Evolutionary conservation across 805 yeast genomes (phyloP), one percentile per base, ranked within the genome.

Genomic region (Metahyphopichia silvanorum): DNA sequence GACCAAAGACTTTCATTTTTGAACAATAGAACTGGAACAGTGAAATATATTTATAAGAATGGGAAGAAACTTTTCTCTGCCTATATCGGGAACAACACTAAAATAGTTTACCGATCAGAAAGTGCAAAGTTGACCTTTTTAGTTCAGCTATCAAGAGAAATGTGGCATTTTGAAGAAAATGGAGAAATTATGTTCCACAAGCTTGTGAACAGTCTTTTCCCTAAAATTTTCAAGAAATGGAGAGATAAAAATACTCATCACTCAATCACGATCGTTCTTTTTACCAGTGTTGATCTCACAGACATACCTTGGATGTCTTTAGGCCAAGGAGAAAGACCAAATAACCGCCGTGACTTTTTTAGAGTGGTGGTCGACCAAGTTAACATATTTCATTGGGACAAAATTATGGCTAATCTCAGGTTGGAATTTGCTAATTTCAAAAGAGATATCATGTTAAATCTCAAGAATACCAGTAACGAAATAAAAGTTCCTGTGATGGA

Each of bases 151-250:
- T 85, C 97, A 1, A 74, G 83, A 24, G 99, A 93, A 50, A 93
- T 93, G 97, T 93, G 97, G 94, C 87, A 88, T 55, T 93, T 93
- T 57, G 98, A 93, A 57, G 96, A 89, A 50, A 84, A 84, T 43
- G 98, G 98, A 2, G 97, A 91, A 51, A 84, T 89, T 33, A 76
- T 87, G 76, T 91, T 91, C 55, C 91, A 89, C 55, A 86, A 88
- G 57, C 76, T 93, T 46, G 87, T 93, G 28, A 89, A 91, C 53
- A 84, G 94, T n/a, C 67, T 91, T 31, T 79, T 93, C 34, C 99
- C 99, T 0, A 82, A 81, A 38, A 81, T 91, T 22, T 87, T 93
- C 55, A 80, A 80, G 45, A 73, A 81, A 38, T 93, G 98, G 98
- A 74, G 87, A 42, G 82, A 81, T 21, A 72, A 79, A 37, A 91